Conservation (phyloP, 495 filamentous ascomycete genomes). For the Penicillium waksmanii region DNA sequence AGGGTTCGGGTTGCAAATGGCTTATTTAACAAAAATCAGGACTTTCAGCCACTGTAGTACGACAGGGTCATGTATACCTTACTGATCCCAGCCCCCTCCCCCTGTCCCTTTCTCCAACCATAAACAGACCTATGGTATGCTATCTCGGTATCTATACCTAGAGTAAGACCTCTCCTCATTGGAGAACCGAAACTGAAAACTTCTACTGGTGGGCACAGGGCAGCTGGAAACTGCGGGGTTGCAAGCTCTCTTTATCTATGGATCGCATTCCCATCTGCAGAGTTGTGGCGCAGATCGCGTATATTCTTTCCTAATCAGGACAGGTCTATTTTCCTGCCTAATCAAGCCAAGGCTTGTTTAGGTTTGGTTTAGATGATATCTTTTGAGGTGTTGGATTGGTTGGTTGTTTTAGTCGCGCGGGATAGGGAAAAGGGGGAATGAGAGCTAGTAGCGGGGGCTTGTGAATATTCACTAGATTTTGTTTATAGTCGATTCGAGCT, state of each 20-base stretch:
- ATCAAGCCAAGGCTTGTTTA: neutral
- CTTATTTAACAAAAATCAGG: neutral
- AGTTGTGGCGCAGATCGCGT: conserved; percentile 6
- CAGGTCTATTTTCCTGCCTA: neutral
- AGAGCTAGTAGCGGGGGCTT: neutral
- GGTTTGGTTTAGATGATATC: neutral
- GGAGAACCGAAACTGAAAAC: neutral
- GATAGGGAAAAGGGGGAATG: neutral
- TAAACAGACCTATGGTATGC: neutral
- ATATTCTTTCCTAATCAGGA: neutral
- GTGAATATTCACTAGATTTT: neutral
- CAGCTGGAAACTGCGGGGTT: conserved; percentile 4
- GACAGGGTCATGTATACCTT: neutral
- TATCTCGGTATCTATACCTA: neutral
- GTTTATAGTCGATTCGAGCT: neutral
- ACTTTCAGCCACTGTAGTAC: neutral
- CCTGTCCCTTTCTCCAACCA: neutral
- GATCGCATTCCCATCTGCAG: conserved; percentile 7
- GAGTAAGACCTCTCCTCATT: neutral
- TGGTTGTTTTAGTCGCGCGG: neutral
- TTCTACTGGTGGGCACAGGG: conserved; percentile 3
- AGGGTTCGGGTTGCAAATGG: neutral
- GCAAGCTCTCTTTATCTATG: neutral
- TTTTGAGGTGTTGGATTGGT: neutral
- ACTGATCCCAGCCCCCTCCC: neutral